Percentiles rank a stretch among this genome's conserved stretches.
Conservation (phyloP, 139 green algal genomes). For the Zygnema cylindricum region DNA sequence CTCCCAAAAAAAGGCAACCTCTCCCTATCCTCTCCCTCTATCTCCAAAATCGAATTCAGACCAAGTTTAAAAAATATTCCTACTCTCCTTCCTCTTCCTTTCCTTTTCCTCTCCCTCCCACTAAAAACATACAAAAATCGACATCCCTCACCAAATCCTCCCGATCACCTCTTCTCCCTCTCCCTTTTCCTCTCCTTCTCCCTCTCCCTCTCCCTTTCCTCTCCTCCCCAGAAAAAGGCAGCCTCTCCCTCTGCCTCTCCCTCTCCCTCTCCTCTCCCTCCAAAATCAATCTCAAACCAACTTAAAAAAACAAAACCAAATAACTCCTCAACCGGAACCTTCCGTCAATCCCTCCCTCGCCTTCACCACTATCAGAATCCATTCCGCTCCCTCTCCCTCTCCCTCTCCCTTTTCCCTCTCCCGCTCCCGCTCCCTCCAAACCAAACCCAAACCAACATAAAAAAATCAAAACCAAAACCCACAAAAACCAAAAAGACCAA, state of each 20-base stretch:
- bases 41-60: no score
- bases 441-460: background rate
- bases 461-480: no score
- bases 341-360: background rate
- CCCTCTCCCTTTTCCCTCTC: background rate
- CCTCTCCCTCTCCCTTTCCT: conserved; percentile 14
- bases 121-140: background rate
- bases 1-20: no score
- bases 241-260: background rate
- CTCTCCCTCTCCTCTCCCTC: background rate
- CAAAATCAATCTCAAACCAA: background rate
- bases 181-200: conserved; percentile 17
- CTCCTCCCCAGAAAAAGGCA: background rate
- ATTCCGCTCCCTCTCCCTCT: background rate
- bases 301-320: background rate
- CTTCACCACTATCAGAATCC: background rate
- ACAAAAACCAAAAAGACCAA: no score
- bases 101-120: no score
- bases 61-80: no score
- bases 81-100: no score
- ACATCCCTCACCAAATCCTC: background rate
- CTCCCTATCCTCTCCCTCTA: background rate
- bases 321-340: background rate
- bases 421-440: background rate
- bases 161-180: background rate